A percentile compares a stretch with the other conserved stretches of the same genome.
phyloP scores from a whole-genome alignment of 805 yeast genomes.

The Ogataea nakhonphanomensis region DNA sequence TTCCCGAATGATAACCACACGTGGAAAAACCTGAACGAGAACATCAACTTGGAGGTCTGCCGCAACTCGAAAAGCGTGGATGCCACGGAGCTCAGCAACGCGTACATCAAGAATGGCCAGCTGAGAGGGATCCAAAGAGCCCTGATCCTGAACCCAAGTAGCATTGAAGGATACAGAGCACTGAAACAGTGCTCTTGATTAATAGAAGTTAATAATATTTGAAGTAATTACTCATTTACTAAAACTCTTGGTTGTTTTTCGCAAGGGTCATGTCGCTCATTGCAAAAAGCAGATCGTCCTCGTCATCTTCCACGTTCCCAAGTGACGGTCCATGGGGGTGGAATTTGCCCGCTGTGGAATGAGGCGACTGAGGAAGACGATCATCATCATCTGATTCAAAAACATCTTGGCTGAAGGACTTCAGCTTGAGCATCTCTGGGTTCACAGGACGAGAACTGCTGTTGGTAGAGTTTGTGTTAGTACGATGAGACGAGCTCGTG shows the following conservation, averaged over 20 bases:
- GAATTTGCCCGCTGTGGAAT: slow-evolving; percentile 4
- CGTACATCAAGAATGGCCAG: slow-evolving; percentile 46
- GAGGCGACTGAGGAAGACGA: slow-evolving; percentile 16
- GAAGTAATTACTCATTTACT: background rate
- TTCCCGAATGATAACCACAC: slow-evolving; percentile 68
- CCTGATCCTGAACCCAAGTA: slow-evolving; percentile 59
- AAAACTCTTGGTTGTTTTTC: slow-evolving; percentile 27
- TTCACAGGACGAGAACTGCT: slow-evolving; percentile 17
- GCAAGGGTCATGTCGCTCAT: slow-evolving; percentile 66
- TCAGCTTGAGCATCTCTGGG: slow-evolving; percentile 28
- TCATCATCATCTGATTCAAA: slow-evolving; percentile 34
- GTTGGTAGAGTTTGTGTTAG: slow-evolving; percentile 16
- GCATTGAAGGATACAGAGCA: slow-evolving; percentile 27
- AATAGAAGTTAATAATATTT: slow-evolving; percentile 4
- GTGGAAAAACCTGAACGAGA: slow-evolving; percentile 64
- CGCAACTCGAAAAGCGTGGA: slow-evolving; percentile 47
- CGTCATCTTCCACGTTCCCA: slow-evolving; percentile 46
- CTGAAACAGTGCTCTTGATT: slow-evolving; percentile 8
- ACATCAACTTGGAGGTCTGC: slow-evolving; percentile 59
- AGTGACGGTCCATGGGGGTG: slow-evolving; percentile 5
- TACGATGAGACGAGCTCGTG: slow-evolving; percentile 17
- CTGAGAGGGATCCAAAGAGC: slow-evolving; percentile 64
- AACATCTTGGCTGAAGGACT: slow-evolving; percentile 32
- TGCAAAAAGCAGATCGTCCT: slow-evolving; percentile 63
- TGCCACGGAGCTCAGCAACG: slow-evolving; percentile 48